Percentiles rank a stretch among this genome's conserved stretches.
phyloP scores from a whole-genome alignment of 345 rosid species.

The Bruguiera parviflora region DNA sequence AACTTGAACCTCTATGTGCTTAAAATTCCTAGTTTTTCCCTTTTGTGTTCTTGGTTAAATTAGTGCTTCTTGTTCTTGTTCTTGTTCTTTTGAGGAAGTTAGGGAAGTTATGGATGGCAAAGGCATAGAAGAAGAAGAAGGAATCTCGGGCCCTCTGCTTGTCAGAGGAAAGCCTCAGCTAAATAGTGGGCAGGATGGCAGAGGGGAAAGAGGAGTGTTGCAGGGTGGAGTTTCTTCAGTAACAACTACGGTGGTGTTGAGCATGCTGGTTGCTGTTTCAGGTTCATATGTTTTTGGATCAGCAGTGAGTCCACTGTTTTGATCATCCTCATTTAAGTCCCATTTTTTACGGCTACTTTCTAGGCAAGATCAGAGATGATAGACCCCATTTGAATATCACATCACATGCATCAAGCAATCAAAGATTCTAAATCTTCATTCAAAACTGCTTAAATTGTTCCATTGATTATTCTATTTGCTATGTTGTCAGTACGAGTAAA shows the following conservation, averaged over 20 bases:
- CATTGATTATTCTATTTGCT: too few relatives aligned
- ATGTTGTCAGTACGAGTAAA: too few relatives aligned
- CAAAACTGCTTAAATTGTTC: too few relatives aligned
- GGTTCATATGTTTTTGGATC: constrained; percentile 49
- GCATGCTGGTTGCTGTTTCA: constrained; percentile 39
- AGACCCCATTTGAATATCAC: too few relatives aligned
- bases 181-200: too few relatives aligned
- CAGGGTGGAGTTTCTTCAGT: constrained; percentile 18
- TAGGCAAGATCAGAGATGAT: too few relatives aligned
- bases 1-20: too few relatives aligned
- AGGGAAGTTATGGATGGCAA: constrained; percentile 7
- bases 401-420: too few relatives aligned
- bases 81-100: neutral
- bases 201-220: neutral
- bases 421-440: neutral
- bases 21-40: neutral
- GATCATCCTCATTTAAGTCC: too few relatives aligned
- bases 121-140: constrained; percentile 21
- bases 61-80: neutral
- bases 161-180: constrained; percentile 14
- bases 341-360: too few relatives aligned
- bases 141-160: constrained; percentile 20
- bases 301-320: constrained; percentile 35
- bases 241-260: constrained; percentile 24
- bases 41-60: neutral